Percentiles rank a stretch among this genome's conserved stretches.
Evolutionary conservation across 2,329 filamentous ascomycete species (phyloP).

Genomic region (Aspergillus fischeri): DNA sequence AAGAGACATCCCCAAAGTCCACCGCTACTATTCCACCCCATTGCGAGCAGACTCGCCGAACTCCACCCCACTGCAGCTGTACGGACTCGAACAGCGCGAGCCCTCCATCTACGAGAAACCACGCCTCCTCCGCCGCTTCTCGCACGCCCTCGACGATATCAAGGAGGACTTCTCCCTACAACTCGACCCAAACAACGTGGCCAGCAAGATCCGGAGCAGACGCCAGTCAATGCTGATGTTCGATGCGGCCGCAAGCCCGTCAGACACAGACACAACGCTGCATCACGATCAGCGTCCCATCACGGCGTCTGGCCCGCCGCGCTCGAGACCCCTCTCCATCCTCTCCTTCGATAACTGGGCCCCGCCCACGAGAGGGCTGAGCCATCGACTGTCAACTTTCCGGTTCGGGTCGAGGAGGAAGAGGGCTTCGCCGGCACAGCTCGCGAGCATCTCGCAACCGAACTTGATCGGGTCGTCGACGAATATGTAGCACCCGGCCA

Average conservation of each 20-base stretch:
- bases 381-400: conserved; percentile 24
- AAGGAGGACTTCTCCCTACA: conserved; percentile 30
- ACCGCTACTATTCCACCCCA: conserved; percentile 34
- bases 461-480: conserved; percentile 32
- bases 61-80: conserved; percentile 29
- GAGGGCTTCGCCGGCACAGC: conserved; percentile 8
- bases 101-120: conserved; percentile 28
- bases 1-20: conserved; percentile 19
- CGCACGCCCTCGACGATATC: conserved; percentile 34
- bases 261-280: not conserved
- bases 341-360: conserved; percentile 20
- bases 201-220: conserved; percentile 22
- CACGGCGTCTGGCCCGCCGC: conserved; percentile 12
- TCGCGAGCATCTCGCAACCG: conserved; percentile 29
- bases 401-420: conserved; percentile 18
- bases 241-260: conserved; percentile 2
- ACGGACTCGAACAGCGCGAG: conserved; percentile 32
- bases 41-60: conserved; percentile 24
- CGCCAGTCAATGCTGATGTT: conserved; percentile 25
- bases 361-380: conserved; percentile 18
- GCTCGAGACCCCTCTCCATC: conserved; percentile 24
- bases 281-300: not conserved
- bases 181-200: conserved; percentile 17
- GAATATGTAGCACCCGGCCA: conserved; percentile 10
- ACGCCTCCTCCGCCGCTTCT: conserved; percentile 28